phyloP scores from a whole-genome alignment of 495 filamentous ascomycete species.

The Acidiella bohemica region DNA sequence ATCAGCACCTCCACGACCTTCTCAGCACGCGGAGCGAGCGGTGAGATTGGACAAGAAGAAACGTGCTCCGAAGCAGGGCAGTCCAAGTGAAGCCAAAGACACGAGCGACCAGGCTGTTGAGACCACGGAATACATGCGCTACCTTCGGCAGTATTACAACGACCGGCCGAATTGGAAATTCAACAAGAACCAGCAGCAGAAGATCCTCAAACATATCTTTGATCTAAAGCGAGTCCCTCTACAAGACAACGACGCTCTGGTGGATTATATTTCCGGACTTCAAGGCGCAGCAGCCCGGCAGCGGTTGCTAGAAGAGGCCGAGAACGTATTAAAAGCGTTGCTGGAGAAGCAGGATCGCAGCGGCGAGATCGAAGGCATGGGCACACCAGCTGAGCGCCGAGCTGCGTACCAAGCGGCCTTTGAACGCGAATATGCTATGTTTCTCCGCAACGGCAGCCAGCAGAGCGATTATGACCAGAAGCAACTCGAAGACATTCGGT shows the following conservation, averaged over 20 bases:
- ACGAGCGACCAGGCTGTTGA: not conserved
- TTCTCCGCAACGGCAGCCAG: not conserved
- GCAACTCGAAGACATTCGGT: slow-evolving; percentile 8
- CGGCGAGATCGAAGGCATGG: slow-evolving; percentile 17
- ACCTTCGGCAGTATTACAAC: slow-evolving; percentile 57
- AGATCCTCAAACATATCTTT: slow-evolving; percentile 69
- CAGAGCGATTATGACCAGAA: slow-evolving; percentile 19
- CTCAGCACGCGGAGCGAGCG: too few relatives aligned
- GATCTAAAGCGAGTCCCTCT: slow-evolving; percentile 52
- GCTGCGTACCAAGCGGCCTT: slow-evolving; percentile 25
- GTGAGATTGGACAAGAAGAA: too few relatives aligned
- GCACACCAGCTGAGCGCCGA: slow-evolving; percentile 17
- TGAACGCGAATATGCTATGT: slow-evolving; percentile 18
- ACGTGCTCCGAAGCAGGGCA: too few relatives aligned
- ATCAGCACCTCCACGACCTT: too few relatives aligned
- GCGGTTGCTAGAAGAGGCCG: slow-evolving; percentile 19
- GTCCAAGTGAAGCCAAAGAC: too few relatives aligned
- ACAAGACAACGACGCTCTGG: slow-evolving; percentile 47
- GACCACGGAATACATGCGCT: slow-evolving; percentile 41
- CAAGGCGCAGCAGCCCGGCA: slow-evolving; percentile 49
- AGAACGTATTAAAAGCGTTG: slow-evolving; percentile 17
- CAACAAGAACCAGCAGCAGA: slow-evolving; percentile 75
- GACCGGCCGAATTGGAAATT: slow-evolving; percentile 70
- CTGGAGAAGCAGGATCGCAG: slow-evolving; percentile 4
- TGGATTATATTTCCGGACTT: slow-evolving; percentile 57